phyloP scores from a whole-genome alignment of 345 rosid species.

The Populus euphratica region DNA sequence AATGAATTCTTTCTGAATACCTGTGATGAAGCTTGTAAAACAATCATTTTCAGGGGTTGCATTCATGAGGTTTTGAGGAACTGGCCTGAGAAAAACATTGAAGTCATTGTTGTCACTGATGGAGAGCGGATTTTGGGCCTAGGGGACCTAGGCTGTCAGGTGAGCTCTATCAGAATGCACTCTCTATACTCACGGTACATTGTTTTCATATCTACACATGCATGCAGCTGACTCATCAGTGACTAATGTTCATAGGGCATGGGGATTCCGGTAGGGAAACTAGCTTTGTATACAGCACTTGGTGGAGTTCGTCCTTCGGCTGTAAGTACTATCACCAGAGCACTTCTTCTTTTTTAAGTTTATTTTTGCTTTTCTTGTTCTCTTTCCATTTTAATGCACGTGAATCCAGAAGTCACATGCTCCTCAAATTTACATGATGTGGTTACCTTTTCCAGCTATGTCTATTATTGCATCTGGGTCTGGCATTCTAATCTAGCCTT shows the following conservation, averaged over 20 bases:
- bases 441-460: not conserved
- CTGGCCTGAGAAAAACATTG: constrained; percentile 93
- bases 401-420: no score
- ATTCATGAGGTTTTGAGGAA: constrained; percentile 84
- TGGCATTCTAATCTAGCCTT: not conserved
- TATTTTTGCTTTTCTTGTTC: not conserved
- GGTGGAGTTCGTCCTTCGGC: constrained; percentile 98
- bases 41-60: constrained; percentile 57
- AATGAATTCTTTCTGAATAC: constrained; percentile 4
- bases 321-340: constrained; percentile 40
- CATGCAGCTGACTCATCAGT: not conserved
- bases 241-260: constrained; percentile 53
- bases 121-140: constrained; percentile 95
- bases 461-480: not conserved
- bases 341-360: not conserved
- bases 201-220: no score
- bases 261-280: constrained; percentile 98
- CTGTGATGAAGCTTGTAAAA: constrained; percentile 4
- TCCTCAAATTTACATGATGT: not conserved
- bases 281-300: constrained; percentile 85
- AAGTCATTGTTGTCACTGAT: constrained; percentile 95
- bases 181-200: not conserved
- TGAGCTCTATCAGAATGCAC: constrained; percentile 13
- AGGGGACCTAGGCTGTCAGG: constrained; percentile 99
- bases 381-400: not conserved